Base-by-base conservation (phyloP, 2,329 filamentous ascomycete genomes). In the Colletotrichum tropicale region DNA sequence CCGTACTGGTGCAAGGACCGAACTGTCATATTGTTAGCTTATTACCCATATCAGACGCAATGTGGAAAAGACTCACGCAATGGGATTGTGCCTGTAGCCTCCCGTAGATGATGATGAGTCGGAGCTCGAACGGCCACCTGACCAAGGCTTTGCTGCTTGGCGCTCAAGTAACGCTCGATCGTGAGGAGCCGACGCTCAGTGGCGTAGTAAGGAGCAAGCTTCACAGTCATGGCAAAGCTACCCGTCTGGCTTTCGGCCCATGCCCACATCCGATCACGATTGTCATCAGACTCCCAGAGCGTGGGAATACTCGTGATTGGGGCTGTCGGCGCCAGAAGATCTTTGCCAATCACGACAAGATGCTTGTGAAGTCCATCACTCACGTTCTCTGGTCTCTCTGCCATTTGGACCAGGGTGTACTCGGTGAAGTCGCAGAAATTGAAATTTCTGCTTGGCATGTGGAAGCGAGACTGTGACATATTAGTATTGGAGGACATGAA, bases 1-100 rank as follows among this genome's bases (percentile, higher is more conserved):
- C 80, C 80, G 21, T 66, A 65, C 21, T 75, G 56, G 8, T 32
- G 26, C 8, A 77, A 66, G 10, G 74, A 61, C 4, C 70, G 38
- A 12, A 77, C 76, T 77, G 18, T 13, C n/a, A 10, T 28, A 12
- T 8, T 18, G 38, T 75, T 55, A 75, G 66, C 32, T 21, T 30
- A n/a, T 24, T 28, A 60, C 6, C 28, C 28, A 21, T 58, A 9
- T 21, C 18, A 24, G 38, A 18, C 5, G 7, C 24, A n/a, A 52
- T 21, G 30, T 18, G 26, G n/a, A 52, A 21, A 15, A 15, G 7
- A 72, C 67, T 26, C 66, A 72, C 72, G n/a, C 28, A 71, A 38
- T 6, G 72, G 62, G 18, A 71, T 55, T 6, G 30, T 58, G 48
- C 73, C 73, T 8, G 38, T 64, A 6, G 68, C 43, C 48, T 75